Evolutionary conservation across 2,329 filamentous ascomycete genomes (phyloP).

Genomic region (Daldinia sp.): DNA sequence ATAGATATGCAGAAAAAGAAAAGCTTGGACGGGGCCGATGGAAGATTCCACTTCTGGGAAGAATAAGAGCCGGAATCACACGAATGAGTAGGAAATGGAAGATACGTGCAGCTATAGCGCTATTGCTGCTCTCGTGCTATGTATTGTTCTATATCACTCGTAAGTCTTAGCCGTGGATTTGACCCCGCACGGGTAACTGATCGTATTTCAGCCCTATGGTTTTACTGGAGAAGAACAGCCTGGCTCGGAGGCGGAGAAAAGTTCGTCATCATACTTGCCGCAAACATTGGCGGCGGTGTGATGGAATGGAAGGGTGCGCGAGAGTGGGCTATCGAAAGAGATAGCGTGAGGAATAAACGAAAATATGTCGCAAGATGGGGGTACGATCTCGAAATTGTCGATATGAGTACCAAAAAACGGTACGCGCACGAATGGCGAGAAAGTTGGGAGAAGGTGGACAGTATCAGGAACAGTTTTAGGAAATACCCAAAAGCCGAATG

Average conservation of each 20-base stretch:
- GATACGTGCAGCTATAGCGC: constrained; percentile 69
- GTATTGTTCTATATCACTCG: constrained; percentile 78
- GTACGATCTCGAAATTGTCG: constrained; percentile 94
- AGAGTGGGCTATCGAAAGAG: constrained; percentile 97
- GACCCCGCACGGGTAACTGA: constrained; percentile 44
- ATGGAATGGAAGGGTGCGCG: constrained; percentile 99
- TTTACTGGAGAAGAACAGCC: constrained; percentile 77
- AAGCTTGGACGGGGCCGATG: constrained; percentile 74
- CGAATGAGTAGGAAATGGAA: constrained; percentile 74
- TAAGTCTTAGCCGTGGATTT: constrained; percentile 62
- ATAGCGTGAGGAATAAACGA: constrained; percentile 95
- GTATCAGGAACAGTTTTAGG: constrained; percentile 85
- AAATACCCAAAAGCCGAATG: constrained; percentile 98
- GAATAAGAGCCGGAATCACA: constrained; percentile 59
- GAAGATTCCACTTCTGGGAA: constrained; percentile 61
- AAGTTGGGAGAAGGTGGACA: constrained; percentile 99
- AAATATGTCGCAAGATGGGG: constrained; percentile 90
- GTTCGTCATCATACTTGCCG: constrained; percentile 91
- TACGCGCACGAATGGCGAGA: constrained; percentile 99
- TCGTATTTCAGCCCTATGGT: constrained; percentile 60
- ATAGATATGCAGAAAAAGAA: constrained; percentile 79
- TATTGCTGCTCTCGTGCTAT: constrained; percentile 71
- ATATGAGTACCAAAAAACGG: constrained; percentile 98
- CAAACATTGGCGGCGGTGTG: constrained; percentile 94
- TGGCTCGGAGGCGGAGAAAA: constrained; percentile 87